These are phyloP conservation scores for Pseudozyma pruni DNA, from an alignment of 1,284 basidiomycete genomes.

Conservation along the genomic window DNA sequence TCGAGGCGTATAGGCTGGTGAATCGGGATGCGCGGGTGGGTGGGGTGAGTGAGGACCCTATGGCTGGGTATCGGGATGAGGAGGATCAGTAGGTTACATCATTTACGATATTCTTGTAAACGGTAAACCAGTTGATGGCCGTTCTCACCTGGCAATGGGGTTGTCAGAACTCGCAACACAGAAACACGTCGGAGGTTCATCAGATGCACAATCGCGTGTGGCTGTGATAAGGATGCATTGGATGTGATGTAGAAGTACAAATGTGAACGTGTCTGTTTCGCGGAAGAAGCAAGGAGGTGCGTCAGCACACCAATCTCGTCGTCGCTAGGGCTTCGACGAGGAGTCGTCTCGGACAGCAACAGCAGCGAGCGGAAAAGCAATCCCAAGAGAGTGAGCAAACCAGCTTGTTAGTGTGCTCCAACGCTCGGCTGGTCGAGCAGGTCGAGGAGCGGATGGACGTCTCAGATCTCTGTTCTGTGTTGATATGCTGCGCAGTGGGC, in stretches of 20 bases:
- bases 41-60: constrained; percentile 80
- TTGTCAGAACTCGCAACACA: too few species aligned
- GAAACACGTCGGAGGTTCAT: too few species aligned
- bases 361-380: constrained; percentile 2
- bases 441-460: constrained; percentile 8
- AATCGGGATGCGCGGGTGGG: constrained; percentile 68
- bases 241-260: neutral
- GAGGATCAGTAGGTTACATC: constrained; percentile 52
- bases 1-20: constrained; percentile 84
- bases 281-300: neutral
- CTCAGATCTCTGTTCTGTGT: constrained; percentile 54
- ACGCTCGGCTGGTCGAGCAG: constrained; percentile 5
- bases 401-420: neutral
- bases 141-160: too few species aligned
- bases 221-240: neutral
- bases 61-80: constrained; percentile 82
- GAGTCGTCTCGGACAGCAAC: constrained; percentile 2
- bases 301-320: constrained; percentile 8
- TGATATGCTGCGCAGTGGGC: constrained; percentile 35
- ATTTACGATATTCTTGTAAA: too few species aligned
- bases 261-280: neutral
- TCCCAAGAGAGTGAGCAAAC: neutral
- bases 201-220: neutral
- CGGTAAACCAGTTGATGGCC: too few species aligned
- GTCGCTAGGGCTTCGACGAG: constrained; percentile 6